Percentiles rank a stretch among this genome's conserved stretches.
Evolutionary conservation across 768 basidiomycete species (phyloP).

Genomic region (Leucogyrophana mollusca): DNA sequence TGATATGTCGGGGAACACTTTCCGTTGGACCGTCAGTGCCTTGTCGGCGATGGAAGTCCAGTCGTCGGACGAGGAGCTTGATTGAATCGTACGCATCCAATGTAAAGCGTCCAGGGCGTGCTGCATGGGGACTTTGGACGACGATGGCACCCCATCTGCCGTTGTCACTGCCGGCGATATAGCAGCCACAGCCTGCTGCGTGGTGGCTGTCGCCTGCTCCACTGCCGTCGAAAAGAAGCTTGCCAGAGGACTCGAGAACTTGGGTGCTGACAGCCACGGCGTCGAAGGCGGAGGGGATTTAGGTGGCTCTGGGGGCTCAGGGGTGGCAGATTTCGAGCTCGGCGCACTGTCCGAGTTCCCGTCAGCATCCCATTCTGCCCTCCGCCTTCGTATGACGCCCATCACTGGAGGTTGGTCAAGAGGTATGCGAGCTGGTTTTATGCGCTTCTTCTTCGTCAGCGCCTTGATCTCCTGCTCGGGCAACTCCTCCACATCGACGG

Average conservation of each 20-base stretch:
- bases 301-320: slow-evolving; percentile 17
- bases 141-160: slow-evolving; percentile 44
- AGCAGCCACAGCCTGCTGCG: slow-evolving; percentile 76
- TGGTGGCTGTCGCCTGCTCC: slow-evolving; percentile 70
- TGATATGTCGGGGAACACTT: slow-evolving; percentile 75
- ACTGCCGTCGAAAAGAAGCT: slow-evolving; percentile 74
- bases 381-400: slow-evolving; percentile 63
- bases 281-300: slow-evolving; percentile 9
- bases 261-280: slow-evolving; percentile 58
- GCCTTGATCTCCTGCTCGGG: slow-evolving; percentile 83
- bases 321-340: slow-evolving; percentile 14
- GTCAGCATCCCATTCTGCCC: slow-evolving; percentile 71
- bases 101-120: slow-evolving; percentile 80
- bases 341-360: slow-evolving; percentile 26
- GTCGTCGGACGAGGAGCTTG: slow-evolving; percentile 46
- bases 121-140: slow-evolving; percentile 70
- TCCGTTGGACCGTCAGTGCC: slow-evolving; percentile 72
- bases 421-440: slow-evolving; percentile 83
- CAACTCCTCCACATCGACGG: slow-evolving; percentile 87
- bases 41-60: slow-evolving; percentile 82
- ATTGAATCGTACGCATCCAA: slow-evolving; percentile 74
- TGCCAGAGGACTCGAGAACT: slow-evolving; percentile 65
- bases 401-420: slow-evolving; percentile 91
- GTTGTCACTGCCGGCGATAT: slow-evolving; percentile 54
- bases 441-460: slow-evolving; percentile 78